phyloP scores from a whole-genome alignment of 768 basidiomycete genomes.

The Tricholoma furcatifolium region DNA sequence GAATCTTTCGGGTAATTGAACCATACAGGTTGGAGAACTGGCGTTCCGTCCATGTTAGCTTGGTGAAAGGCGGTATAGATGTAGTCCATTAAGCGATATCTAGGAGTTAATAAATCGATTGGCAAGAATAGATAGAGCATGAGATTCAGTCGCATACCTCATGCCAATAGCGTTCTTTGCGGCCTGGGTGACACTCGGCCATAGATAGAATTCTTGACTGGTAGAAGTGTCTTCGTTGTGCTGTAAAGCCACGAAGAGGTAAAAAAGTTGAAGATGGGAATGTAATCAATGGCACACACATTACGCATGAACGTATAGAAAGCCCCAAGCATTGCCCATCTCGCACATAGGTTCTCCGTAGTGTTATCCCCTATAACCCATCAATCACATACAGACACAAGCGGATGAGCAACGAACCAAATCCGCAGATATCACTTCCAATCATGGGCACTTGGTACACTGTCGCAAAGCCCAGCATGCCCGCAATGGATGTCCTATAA shows the following conservation, averaged over 20 bases:
- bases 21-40: constrained; percentile 63
- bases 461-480: constrained; percentile 64
- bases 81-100: constrained; percentile 70
- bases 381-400: background rate
- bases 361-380: constrained; percentile 49
- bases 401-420: constrained; percentile 34
- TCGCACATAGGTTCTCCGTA: constrained; percentile 66
- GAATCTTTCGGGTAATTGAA: constrained; percentile 66
- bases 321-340: constrained; percentile 77
- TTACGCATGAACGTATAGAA: constrained; percentile 84
- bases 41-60: constrained; percentile 56
- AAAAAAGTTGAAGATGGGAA: background rate
- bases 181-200: constrained; percentile 55
- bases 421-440: constrained; percentile 74
- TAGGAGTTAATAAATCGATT: constrained; percentile 18
- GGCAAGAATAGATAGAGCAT: background rate
- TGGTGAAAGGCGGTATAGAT: constrained; percentile 70
- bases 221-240: constrained; percentile 53
- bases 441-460: constrained; percentile 75
- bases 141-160: constrained; percentile 38
- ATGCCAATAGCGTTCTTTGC: constrained; percentile 61
- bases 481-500: constrained; percentile 59
- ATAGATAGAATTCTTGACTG: constrained; percentile 69
- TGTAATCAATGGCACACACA: constrained; percentile 32
- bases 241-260: constrained; percentile 24